Evolutionary conservation across 768 basidiomycete species (phyloP), one percentile per base, ranked within the genome.

Genomic region (Steccherinum ochraceum): DNA sequence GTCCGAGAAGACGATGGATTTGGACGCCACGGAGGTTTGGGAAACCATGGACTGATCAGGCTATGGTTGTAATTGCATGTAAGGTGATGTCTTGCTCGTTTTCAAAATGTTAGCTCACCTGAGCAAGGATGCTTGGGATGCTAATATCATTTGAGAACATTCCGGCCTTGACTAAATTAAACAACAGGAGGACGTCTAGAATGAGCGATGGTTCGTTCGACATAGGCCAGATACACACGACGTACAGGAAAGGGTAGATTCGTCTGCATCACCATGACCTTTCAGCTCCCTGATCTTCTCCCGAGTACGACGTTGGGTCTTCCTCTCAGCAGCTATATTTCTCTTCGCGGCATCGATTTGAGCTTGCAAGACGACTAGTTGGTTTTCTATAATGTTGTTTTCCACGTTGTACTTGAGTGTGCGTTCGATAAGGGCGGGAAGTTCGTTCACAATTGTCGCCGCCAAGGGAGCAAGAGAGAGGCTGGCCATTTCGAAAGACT

Each of bases 261-360:
- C 18, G 24, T 40, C 23, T 40, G 35, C 24, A 21, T 46, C 50
- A 3, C 51, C 47, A 21, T 49, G 39, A 25, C 44, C 39, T 24
- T 45, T 23, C 40, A 52, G 48, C 4, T 25, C 24, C 24, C 45
- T 51, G 21, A 58, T 52, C 40, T 55, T 49, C 45, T 50, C 51
- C 5, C 46, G 43, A 24, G 49, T 26, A 4, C 45, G 24, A 12
- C 48, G 18, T 47, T 57, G 57, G 50, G 53, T 57, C 51, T 52
- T 53, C 40, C 50, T 44, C 52, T 58, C 55, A 21, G 54, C 20
- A 12, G 45, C 46, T 44, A 57, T 51, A 50, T 48, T 52, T 21
- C 35, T 49, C 39, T 53, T 54, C 7, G 46, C 27, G 24, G 40
- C 35, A 20, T 51, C 52, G n/a, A 58, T 41, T 13, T 51, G 51